phyloP scores from a whole-genome alignment of 805 yeast genomes.

The Metschnikowia lochheadii region DNA sequence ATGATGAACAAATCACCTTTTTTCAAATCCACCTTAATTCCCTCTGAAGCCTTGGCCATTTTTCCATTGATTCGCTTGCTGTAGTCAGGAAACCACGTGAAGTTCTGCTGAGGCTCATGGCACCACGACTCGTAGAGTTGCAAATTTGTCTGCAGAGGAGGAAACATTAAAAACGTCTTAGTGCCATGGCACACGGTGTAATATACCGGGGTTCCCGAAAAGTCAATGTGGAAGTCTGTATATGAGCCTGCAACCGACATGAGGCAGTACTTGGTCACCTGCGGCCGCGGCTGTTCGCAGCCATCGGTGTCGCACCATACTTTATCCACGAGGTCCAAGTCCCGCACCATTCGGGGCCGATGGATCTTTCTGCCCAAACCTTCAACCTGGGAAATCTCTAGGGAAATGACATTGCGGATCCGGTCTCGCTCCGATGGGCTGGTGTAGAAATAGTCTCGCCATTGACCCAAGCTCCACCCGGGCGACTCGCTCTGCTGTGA shows the following conservation, averaged over 20 bases:
- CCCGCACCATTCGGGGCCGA: slow-evolving; percentile 64
- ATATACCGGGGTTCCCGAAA: slow-evolving; percentile 89
- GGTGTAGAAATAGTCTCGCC: slow-evolving; percentile 68
- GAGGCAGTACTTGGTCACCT: slow-evolving; percentile 71
- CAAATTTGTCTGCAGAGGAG: slow-evolving; percentile 67
- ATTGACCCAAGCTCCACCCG: slow-evolving; percentile 64
- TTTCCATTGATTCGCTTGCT: slow-evolving; percentile 28
- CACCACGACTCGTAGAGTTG: slow-evolving; percentile 71
- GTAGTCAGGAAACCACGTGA: slow-evolving; percentile 60
- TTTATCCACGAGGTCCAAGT: slow-evolving; percentile 63
- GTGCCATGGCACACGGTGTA: slow-evolving; percentile 75
- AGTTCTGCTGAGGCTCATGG: slow-evolving; percentile 54
- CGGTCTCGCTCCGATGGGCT: slow-evolving; percentile 50
- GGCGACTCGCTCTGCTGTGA: slow-evolving; percentile 65
- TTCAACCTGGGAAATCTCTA: slow-evolving; percentile 64
- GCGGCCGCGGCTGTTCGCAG: slow-evolving; percentile 41
- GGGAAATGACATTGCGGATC: slow-evolving; percentile 73
- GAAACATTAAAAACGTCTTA: slow-evolving; percentile 72
- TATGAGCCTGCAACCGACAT: slow-evolving; percentile 80
- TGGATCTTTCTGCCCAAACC: slow-evolving; percentile 43
- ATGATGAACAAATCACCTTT: slow-evolving; percentile 75
- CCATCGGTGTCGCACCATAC: slow-evolving; percentile 46
- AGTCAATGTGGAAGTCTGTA: slow-evolving; percentile 89
- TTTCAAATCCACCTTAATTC: slow-evolving; percentile 49
- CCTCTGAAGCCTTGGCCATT: slow-evolving; percentile 30